Evolutionary conservation across 2,329 filamentous ascomycete species (phyloP).

Genomic region (Fusarium praegraminearum): DNA sequence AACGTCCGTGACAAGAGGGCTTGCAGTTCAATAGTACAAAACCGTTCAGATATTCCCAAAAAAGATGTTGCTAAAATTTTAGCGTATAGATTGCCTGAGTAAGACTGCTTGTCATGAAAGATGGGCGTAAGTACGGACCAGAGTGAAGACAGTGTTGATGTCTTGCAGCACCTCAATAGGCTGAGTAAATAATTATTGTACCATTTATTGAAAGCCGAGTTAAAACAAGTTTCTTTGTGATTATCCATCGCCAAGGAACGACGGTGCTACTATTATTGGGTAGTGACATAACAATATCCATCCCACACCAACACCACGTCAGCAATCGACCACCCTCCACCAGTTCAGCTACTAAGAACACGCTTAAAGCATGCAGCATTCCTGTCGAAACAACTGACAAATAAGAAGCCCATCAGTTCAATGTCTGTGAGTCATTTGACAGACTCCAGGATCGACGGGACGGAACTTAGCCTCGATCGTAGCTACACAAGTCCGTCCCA

Average conservation of each 20-base stretch:
- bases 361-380: neutral
- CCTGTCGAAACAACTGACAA: neutral
- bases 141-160: neutral
- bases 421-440: neutral
- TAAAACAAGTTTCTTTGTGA: neutral
- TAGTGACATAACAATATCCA: neutral
- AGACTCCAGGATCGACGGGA: neutral
- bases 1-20: neutral
- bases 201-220: fast-evolving
- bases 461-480: conserved; percentile 1
- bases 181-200: neutral
- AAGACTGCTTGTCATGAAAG: neutral
- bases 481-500: neutral
- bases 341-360: neutral
- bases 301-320: neutral
- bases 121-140: neutral
- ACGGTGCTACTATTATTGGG: neutral
- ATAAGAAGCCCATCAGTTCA: neutral
- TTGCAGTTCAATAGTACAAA: neutral
- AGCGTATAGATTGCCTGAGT: neutral
- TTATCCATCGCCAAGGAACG: no score
- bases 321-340: neutral
- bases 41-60: neutral
- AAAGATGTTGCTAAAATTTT: neutral
- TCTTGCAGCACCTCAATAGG: no score